Base-by-base conservation (phyloP, 305 asterid genomes). In the Ilex paraguariensis region DNA sequence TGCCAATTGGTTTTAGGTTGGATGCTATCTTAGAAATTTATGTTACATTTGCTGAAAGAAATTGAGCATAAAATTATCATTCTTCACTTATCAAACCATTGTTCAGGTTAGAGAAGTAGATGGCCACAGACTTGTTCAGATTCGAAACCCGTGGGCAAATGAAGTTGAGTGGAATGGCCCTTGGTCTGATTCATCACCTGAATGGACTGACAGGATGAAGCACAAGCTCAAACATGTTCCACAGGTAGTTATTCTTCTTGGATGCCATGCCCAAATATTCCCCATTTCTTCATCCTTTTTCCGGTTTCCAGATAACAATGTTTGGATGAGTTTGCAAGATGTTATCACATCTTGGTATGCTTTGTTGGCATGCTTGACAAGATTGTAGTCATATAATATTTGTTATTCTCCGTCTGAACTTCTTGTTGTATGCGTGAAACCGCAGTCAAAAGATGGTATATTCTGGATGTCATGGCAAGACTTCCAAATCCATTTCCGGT, bases 381-480 rank as follows among this genome's bases (percentile, higher is more conserved):
- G 14, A 46, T 15, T 3, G 32, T 52, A 21, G 1, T 21, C 28
- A 44, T 10, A 5, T 36, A 36, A 36, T 36, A 4, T 36, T 36
- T 8, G 9, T 36, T 3, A 4, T 36, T 36, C 7, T 36, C 0
- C 6, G 42, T 36, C 7, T 36, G 3, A 36, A 36, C 42, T 36
- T 36, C 6, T 12, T 31, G 15, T n/a, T n/a, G 6, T 56, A 5
- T 32, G n/a, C 42, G 1, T 55, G 21, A 65, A 31, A 77, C 28
- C 28, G 70, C 87, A 94, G 97, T 97, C 96, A 36, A 88, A 86
- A 64, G 96, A 94, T 53, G 97, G 99, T 50, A 94, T 94, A 72
- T 94, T 94, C 75, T 94, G 97, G 97, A 90, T 94, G 99, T 94
- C 97, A 48, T 94, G 99, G 99, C 99, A 94, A 85, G 99, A 94